Percentiles rank a stretch among this genome's conserved stretches.
phyloP scores from a whole-genome alignment of 176 grass and related monocot species.

The Cenchrus fungigraminus region DNA sequence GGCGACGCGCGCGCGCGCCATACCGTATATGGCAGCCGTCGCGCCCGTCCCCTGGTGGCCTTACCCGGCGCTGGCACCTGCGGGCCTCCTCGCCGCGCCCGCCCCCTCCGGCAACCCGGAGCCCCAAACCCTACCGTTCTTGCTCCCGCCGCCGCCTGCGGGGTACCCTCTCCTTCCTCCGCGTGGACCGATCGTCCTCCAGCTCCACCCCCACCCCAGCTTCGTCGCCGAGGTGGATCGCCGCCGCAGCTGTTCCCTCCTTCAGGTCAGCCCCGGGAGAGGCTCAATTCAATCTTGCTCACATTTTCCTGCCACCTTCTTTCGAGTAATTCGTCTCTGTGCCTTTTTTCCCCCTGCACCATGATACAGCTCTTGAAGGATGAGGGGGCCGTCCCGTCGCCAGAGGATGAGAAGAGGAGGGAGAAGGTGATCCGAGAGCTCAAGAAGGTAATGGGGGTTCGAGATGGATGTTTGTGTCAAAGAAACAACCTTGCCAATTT shows the following conservation, averaged over 20 bases:
- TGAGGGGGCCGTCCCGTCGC: slow-evolving; percentile 51
- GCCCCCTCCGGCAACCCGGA: background rate
- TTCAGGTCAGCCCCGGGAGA: slow-evolving; percentile 32
- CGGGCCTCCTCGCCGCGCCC: background rate
- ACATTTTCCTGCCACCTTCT: too few species aligned
- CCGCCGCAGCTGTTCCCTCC: slow-evolving; percentile 51
- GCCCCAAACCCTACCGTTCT: slow-evolving; percentile 41
- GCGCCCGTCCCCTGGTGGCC: background rate
- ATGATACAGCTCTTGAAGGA: slow-evolving; percentile 45
- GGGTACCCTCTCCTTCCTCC: background rate
- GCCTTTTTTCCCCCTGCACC: background rate
- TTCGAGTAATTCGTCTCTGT: background rate
- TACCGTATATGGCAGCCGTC: background rate
- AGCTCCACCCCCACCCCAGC: slow-evolving; percentile 33
- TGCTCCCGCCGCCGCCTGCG: slow-evolving; percentile 18
- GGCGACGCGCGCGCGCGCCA: background rate
- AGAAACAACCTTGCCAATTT: background rate
- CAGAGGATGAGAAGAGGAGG: slow-evolving; percentile 56
- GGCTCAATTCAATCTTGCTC: background rate
- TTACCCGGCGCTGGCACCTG: slow-evolving; percentile 1
- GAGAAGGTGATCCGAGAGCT: slow-evolving; percentile 59
- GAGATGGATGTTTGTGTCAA: background rate
- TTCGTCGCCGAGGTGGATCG: slow-evolving; percentile 47
- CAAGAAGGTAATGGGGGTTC: slow-evolving; percentile 46
- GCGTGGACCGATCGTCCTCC: slow-evolving; percentile 2